Evolutionary conservation across 192 early-diverging fungal genomes (phyloP).

Genomic region (Pecoramyces ruminantium): DNA sequence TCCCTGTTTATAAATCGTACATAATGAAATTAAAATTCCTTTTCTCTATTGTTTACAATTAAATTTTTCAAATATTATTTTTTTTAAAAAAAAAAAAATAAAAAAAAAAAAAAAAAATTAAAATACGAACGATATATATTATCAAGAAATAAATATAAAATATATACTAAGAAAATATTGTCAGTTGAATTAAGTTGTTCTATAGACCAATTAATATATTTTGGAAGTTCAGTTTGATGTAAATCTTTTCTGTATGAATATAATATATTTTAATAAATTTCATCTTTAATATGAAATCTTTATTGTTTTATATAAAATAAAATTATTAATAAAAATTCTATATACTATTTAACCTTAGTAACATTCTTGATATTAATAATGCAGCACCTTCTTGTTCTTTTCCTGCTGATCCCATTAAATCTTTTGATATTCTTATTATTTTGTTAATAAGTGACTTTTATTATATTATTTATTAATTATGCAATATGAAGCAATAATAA

Average conservation of each 20-base stretch:
- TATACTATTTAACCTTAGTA: constrained; percentile 39
- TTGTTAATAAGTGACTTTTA: constrained; percentile 42
- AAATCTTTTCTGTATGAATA: not conserved
- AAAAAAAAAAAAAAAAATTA: not conserved
- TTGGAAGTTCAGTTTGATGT: not conserved
- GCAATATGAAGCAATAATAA: not conserved
- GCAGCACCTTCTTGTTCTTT: constrained; percentile 78
- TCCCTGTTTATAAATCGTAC: constrained; percentile 48
- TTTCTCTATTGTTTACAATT: constrained; percentile 10
- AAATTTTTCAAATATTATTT: too few species aligned
- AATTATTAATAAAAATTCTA: not conserved
- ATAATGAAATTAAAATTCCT: constrained; percentile 48
- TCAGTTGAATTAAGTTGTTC: constrained; percentile 6
- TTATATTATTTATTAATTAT: not conserved
- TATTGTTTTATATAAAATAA: not conserved
- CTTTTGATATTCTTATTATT: constrained; percentile 49
- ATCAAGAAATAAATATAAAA: not conserved
- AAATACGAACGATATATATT: not conserved
- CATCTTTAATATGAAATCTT: not conserved
- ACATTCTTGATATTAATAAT: constrained; percentile 60
- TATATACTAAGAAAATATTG: constrained; percentile 28
- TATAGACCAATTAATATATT: constrained; percentile 34
- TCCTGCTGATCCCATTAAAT: constrained; percentile 48
- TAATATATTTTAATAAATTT: not conserved
- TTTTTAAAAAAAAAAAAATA: too few species aligned